phyloP scores from a whole-genome alignment of 306 rosid species.

The Trichosanthes truncata region DNA sequence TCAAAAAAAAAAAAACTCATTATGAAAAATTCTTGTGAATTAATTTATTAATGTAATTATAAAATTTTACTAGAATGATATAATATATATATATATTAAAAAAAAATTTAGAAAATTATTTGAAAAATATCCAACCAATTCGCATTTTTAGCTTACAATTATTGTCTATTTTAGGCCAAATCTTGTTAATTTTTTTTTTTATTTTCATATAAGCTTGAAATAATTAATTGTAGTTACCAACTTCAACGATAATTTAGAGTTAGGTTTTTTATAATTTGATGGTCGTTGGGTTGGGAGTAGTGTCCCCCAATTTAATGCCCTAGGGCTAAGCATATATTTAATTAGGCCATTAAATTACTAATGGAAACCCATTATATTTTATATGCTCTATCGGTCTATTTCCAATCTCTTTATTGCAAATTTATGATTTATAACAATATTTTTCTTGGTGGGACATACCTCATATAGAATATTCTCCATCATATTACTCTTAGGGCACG shows the following conservation, averaged over 20 bases:
- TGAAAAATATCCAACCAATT: too few species aligned
- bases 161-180: neutral
- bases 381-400: neutral
- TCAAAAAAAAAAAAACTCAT: too few species aligned
- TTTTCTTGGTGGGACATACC: neutral
- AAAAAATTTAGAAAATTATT: too few species aligned
- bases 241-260: neutral
- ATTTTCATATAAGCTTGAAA: neutral
- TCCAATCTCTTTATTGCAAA: neutral
- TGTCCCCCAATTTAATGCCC: neutral
- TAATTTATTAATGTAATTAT: too few species aligned
- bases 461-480: too few species aligned
- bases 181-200: neutral
- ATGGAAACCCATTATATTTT: neutral
- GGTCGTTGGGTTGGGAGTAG: neutral
- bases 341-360: neutral
- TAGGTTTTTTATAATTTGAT: neutral
- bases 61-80: too few species aligned
- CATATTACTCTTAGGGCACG: too few species aligned
- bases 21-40: too few species aligned
- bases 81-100: too few species aligned
- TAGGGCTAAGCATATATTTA: neutral
- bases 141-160: too few species aligned
- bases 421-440: neutral
- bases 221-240: neutral